Conservation (phyloP, 371 early-diverging fungal genomes). For the Catenaria anguillulae region DNA sequence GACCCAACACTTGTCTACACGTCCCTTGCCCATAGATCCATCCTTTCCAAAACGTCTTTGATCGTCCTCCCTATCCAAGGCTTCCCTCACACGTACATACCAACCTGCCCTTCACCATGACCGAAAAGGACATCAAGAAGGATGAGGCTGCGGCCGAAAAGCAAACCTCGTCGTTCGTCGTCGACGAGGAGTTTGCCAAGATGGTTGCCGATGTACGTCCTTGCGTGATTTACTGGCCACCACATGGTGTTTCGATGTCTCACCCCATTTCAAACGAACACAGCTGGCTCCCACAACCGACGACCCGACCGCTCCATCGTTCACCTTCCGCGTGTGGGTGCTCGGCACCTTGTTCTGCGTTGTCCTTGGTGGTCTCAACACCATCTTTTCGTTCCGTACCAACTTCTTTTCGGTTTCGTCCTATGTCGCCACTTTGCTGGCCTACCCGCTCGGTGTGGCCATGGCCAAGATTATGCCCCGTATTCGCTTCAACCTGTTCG, state of each 20-base stretch:
- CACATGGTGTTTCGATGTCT: no score
- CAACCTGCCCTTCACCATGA: no score
- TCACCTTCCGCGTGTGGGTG: conserved; percentile 59
- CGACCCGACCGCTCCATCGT: conserved; percentile 44
- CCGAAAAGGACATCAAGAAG: neutral
- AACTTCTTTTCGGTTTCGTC: neutral
- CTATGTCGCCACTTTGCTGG: conserved; percentile 43
- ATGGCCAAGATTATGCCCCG: conserved; percentile 39
- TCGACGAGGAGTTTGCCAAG: neutral
- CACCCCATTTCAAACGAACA: no score
- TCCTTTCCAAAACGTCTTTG: no score
- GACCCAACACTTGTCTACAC: no score
- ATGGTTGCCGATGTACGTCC: no score
- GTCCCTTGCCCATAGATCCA: no score
- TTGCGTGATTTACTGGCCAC: no score
- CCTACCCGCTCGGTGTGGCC: conserved; percentile 46
- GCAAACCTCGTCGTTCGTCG: neutral
- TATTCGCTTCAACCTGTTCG: conserved; percentile 21
- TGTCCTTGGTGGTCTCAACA: conserved; percentile 5
- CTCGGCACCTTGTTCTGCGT: conserved; percentile 46
- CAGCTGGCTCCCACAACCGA: neutral
- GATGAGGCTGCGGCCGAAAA: neutral
- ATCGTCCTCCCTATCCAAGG: no score
- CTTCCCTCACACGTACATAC: no score
- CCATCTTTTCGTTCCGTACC: neutral